Percentiles rank a stretch among this genome's conserved stretches.
Conservation (phyloP, 306 rosid species). For the Styphnolobium japonicum region DNA sequence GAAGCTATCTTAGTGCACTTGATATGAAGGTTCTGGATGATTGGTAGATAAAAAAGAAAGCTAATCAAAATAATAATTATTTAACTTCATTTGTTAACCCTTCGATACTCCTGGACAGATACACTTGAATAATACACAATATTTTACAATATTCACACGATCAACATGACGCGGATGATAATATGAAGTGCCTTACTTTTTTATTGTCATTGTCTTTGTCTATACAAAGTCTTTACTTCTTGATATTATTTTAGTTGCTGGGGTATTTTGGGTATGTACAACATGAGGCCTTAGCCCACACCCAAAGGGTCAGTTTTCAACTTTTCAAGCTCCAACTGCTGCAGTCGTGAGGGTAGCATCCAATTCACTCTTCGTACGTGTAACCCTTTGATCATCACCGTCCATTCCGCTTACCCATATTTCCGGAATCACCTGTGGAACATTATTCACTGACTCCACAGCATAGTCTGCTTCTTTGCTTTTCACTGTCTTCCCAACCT, state of each 20-base stretch:
- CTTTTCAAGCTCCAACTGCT: conserved; percentile 57
- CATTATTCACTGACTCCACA: conserved; percentile 44
- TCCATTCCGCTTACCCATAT: conserved; percentile 52
- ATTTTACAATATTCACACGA: conserved; percentile 28
- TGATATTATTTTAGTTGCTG: not conserved
- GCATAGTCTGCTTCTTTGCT: conserved; percentile 63
- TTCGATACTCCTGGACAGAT: not conserved
- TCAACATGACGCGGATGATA: not conserved
- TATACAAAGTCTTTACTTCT: no score
- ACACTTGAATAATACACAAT: not conserved
- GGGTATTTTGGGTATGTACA: not conserved
- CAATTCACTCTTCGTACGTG: conserved; percentile 54
- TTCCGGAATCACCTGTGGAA: conserved; percentile 54
- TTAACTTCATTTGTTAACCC: not conserved
- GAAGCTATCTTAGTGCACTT: not conserved
- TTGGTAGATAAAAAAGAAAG: no score
- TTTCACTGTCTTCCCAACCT: conserved; percentile 67
- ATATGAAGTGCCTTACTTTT: not conserved
- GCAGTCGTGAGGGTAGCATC: conserved; percentile 46
- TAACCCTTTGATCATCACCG: conserved; percentile 23
- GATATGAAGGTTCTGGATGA: not conserved
- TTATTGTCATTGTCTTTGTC: not conserved
- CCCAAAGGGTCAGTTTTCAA: conserved; percentile 22
- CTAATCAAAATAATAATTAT: not conserved
- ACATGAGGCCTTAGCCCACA: not conserved